Evolutionary conservation across 768 basidiomycete species (phyloP).

Genomic region (Glaciozyma martinii): DNA sequence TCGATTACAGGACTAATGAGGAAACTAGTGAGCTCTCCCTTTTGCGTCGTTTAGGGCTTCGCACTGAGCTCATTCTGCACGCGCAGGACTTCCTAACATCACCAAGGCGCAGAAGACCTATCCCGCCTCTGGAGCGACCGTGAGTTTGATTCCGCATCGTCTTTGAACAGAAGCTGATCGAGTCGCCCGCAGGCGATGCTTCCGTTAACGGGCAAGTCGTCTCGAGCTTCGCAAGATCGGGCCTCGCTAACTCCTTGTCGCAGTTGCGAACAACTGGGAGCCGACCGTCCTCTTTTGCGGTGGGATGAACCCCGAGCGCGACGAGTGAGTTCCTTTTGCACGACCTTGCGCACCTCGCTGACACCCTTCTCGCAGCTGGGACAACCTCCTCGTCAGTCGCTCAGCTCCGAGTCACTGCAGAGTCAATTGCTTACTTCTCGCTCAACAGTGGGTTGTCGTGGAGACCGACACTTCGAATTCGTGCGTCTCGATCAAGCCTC

Average conservation of each 20-base stretch:
- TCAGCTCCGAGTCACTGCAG: too few relatives aligned
- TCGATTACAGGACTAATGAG: conserved; percentile 53
- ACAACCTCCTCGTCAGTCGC: background rate
- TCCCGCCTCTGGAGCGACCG: conserved; percentile 72
- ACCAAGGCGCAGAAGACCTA: conserved; percentile 61
- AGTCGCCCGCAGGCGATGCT: conserved; percentile 54
- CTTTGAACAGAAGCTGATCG: too few relatives aligned
- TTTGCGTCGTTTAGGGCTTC: too few relatives aligned
- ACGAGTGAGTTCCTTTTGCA: conserved; percentile 39
- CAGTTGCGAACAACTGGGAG: conserved; percentile 63
- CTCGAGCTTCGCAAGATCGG: too few relatives aligned
- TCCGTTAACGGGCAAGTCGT: conserved; percentile 50
- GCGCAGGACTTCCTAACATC: conserved; percentile 43
- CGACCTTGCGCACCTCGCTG: background rate
- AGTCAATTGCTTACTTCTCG: too few relatives aligned
- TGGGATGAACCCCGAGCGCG: conserved; percentile 63
- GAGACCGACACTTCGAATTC: conserved; percentile 41
- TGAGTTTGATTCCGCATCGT: background rate
- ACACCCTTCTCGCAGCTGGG: background rate
- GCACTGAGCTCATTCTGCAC: too few relatives aligned
- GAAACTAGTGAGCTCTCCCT: conserved; percentile 45
- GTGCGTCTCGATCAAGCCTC: conserved; percentile 73
- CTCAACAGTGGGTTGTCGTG: conserved; percentile 13
- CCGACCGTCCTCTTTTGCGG: conserved; percentile 83
- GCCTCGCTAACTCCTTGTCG: background rate